A percentile compares a stretch with the other conserved stretches of the same genome.
These are phyloP conservation scores for Kurtzmaniella quercitrusa DNA, from an alignment of 1,139 yeast species.

Conservation along the genomic window DNA sequence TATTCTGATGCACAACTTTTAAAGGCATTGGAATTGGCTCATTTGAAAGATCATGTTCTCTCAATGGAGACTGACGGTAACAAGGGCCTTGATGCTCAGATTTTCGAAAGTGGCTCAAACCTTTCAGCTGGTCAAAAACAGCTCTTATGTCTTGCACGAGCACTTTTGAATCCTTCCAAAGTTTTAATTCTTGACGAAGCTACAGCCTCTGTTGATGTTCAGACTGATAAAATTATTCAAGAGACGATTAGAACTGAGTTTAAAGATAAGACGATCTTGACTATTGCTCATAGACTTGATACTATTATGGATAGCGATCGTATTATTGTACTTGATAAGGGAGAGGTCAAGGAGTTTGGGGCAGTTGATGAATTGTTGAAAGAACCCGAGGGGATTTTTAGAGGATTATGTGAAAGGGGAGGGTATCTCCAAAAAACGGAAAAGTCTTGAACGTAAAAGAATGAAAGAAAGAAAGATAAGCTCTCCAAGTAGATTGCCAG, in stretches of 20 bases:
- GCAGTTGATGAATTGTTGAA: constrained; percentile 24
- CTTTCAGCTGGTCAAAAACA: constrained; percentile 37
- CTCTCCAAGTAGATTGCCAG: no score
- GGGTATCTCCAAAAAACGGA: constrained; percentile 15
- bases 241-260: constrained; percentile 29
- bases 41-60: constrained; percentile 28
- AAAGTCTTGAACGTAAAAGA: no score
- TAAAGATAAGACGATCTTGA: constrained; percentile 29
- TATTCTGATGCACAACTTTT: constrained; percentile 28
- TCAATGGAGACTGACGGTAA: constrained; percentile 27
- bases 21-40: constrained; percentile 33
- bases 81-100: constrained; percentile 20
- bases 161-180: constrained; percentile 28
- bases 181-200: constrained; percentile 35
- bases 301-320: constrained; percentile 34
- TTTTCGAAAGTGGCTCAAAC: constrained; percentile 32
- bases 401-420: constrained; percentile 30
- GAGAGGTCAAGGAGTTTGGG: constrained; percentile 29
- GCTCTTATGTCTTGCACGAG: constrained; percentile 34
- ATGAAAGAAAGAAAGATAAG: no score
- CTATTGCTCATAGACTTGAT: constrained; percentile 36
- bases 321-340: constrained; percentile 29
- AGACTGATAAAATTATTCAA: constrained; percentile 33
- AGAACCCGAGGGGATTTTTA: constrained; percentile 22
- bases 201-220: constrained; percentile 36